Evolutionary conservation across 371 early-diverging fungal genomes (phyloP).

Genomic region (Caulochytrium protostelioides): DNA sequence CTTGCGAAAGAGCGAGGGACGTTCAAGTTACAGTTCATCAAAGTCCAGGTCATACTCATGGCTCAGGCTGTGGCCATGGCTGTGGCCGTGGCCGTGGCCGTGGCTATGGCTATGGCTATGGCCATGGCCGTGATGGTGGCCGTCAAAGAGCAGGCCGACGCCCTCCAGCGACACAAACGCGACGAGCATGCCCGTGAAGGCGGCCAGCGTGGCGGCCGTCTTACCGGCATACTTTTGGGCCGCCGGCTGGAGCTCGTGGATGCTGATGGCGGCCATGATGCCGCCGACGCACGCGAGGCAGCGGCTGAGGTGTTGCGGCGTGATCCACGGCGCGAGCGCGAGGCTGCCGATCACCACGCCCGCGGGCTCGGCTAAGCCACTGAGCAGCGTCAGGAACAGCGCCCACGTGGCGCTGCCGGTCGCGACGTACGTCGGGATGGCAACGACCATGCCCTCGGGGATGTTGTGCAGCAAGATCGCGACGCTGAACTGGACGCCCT

Average conservation of each 20-base stretch:
- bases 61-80: no score
- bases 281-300: slow-evolving; percentile 28
- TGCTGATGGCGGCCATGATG: slow-evolving; percentile 29
- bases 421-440: slow-evolving; percentile 29
- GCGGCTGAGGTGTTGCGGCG: slow-evolving; percentile 8
- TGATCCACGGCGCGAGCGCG: slow-evolving; percentile 13
- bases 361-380: slow-evolving; percentile 27
- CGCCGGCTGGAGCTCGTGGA: slow-evolving; percentile 26
- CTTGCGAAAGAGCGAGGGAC: no score
- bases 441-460: slow-evolving; percentile 20
- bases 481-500: slow-evolving; percentile 22
- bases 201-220: slow-evolving; percentile 10
- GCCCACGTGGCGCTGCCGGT: slow-evolving; percentile 8
- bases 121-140: no score
- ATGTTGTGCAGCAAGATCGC: slow-evolving; percentile 29
- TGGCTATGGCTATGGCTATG: no score
- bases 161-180: slow-evolving; percentile 21
- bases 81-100: no score
- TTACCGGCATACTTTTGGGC: slow-evolving; percentile 22
- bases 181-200: slow-evolving; percentile 21
- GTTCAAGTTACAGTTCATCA: no score
- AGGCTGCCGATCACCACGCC: slow-evolving; percentile 26
- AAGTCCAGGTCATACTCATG: no score
- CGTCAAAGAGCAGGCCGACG: slow-evolving; percentile 16
- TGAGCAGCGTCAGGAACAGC: slow-evolving; percentile 21